phyloP scores from a whole-genome alignment of 2,329 filamentous ascomycete genomes.

The Xylaria sp. region DNA sequence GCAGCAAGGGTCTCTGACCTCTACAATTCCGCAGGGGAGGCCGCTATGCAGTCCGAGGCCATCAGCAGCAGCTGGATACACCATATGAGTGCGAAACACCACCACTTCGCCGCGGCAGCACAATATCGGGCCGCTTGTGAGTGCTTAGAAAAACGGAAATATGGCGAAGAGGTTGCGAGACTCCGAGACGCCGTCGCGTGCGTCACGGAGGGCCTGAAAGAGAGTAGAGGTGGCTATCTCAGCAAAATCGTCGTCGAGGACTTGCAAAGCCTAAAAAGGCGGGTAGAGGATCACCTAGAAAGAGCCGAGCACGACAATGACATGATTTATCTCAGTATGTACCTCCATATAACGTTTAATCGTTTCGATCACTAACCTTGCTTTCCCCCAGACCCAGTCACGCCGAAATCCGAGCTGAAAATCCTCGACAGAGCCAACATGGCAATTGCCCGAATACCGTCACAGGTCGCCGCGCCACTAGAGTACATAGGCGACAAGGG shows the following conservation, averaged over 20 bases:
- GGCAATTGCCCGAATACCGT: constrained; percentile 82
- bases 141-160: constrained; percentile 91
- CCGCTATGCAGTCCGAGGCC: constrained; percentile 86
- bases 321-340: constrained; percentile 84
- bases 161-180: constrained; percentile 93
- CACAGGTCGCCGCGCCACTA: constrained; percentile 83
- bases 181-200: constrained; percentile 84
- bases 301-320: constrained; percentile 97
- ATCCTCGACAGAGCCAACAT: constrained; percentile 88
- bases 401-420: constrained; percentile 88
- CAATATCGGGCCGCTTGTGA: constrained; percentile 93
- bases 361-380: constrained; percentile 49
- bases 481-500: constrained; percentile 82
- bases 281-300: constrained; percentile 88
- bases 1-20: constrained; percentile 91
- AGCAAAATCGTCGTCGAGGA: constrained; percentile 85
- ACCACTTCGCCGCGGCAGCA: constrained; percentile 95
- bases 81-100: constrained; percentile 95
- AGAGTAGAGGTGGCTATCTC: constrained; percentile 77
- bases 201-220: constrained; percentile 86
- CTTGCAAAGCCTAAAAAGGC: constrained; percentile 82
- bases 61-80: constrained; percentile 97
- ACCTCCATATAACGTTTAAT: background rate
- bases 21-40: constrained; percentile 85
- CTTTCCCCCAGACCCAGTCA: constrained; percentile 71